phyloP scores from a whole-genome alignment of 2,329 filamentous ascomycete genomes.

The Mollisiaceae sp. region DNA sequence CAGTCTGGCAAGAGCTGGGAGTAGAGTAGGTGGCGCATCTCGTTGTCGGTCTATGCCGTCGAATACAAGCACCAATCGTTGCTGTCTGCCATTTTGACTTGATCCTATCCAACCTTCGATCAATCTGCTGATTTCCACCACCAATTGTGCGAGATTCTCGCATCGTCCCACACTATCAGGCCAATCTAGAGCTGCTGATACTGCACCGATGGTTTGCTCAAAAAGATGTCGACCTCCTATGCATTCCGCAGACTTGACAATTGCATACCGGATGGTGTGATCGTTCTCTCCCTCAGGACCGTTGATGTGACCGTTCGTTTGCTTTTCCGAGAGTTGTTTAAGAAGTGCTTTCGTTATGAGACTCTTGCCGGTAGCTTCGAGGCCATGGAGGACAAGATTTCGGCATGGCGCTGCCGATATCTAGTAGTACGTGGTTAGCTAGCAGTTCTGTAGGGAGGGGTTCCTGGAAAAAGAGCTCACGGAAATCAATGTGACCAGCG shows the following conservation, averaged over 20 bases:
- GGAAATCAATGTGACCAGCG: constrained; percentile 58
- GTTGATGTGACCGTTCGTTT: constrained; percentile 11
- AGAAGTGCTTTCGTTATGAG: constrained; percentile 70
- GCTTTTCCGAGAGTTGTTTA: constrained; percentile 45
- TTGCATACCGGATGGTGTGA: constrained; percentile 58
- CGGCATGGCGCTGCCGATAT: constrained; percentile 28
- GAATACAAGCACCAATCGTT: constrained; percentile 79
- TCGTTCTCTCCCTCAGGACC: constrained; percentile 37
- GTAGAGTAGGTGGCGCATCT: constrained; percentile 77
- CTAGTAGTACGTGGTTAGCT: constrained; percentile 15
- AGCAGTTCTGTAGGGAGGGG: not conserved
- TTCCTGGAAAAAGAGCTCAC: constrained; percentile 37
- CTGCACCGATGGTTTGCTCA: constrained; percentile 69
- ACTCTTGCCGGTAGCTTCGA: constrained; percentile 87
- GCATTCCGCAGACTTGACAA: constrained; percentile 75
- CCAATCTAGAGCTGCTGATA: constrained; percentile 57
- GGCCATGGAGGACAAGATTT: constrained; percentile 81
- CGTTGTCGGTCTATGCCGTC: constrained; percentile 86
- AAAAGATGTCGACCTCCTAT: constrained; percentile 79
- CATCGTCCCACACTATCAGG: constrained; percentile 65
- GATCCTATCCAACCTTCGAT: constrained; percentile 45
- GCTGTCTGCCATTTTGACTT: constrained; percentile 37
- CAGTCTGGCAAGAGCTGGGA: constrained; percentile 81
- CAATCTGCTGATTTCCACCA: constrained; percentile 72
- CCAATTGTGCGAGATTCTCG: constrained; percentile 79